Evolutionary conservation across 176 grass and related monocot genomes (phyloP).

Genomic region (Oryza glaberrima): DNA sequence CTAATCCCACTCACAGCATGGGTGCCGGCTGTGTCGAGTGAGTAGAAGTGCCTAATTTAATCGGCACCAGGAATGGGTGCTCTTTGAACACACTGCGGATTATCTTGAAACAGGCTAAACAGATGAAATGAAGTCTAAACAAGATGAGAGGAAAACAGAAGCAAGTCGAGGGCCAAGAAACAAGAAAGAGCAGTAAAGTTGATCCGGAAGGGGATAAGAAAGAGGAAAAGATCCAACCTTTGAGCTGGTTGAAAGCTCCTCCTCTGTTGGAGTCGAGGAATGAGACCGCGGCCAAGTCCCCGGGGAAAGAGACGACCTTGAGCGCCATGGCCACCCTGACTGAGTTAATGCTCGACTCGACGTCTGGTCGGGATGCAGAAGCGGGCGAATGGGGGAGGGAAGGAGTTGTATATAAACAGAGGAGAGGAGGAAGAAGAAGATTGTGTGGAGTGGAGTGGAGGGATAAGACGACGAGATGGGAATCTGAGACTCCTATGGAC

Average conservation of each 20-base stretch:
- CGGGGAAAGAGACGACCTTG: constrained; percentile 53
- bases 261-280: constrained; percentile 68
- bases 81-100: background rate
- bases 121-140: background rate
- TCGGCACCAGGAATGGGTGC: background rate
- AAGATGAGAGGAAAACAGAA: background rate
- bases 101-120: background rate
- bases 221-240: constrained; percentile 63
- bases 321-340: constrained; percentile 32
- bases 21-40: background rate
- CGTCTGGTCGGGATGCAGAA: background rate
- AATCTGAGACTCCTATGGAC: constrained; percentile 46
- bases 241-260: constrained; percentile 43
- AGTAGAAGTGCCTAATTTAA: background rate
- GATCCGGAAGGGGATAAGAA: background rate
- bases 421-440: background rate
- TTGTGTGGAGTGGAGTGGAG: constrained; percentile 29
- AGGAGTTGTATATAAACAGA: background rate
- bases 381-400: too few species aligned
- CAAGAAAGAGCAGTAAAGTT: background rate
- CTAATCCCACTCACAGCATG: background rate
- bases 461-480: constrained; percentile 57
- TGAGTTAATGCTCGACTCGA: background rate
- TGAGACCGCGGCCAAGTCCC: constrained; percentile 53
- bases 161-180: background rate